Evolutionary conservation across 345 rosid genomes (phyloP).

Genomic region (Eucalyptus rudis): DNA sequence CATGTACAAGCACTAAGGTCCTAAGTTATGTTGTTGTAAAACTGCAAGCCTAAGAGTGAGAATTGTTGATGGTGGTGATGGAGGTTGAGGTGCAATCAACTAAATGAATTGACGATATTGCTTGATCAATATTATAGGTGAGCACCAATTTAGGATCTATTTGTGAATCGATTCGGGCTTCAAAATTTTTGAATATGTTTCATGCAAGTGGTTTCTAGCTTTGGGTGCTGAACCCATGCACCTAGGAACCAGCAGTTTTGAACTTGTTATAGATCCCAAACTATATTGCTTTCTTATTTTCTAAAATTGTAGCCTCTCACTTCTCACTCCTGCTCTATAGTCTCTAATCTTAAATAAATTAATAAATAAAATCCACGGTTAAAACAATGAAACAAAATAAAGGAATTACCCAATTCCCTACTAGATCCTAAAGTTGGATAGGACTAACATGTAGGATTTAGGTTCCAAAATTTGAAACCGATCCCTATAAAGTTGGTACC

Average conservation of each 20-base stretch:
- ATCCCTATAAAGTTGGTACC: background rate
- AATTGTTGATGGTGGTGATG: background rate
- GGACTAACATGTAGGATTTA: background rate
- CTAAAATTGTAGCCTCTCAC: background rate
- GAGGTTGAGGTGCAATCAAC: background rate
- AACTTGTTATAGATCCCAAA: background rate
- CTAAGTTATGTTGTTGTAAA: background rate
- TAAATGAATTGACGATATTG: background rate
- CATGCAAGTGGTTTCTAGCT: background rate
- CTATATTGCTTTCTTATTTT: background rate
- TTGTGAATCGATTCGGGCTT: rapidly evolving
- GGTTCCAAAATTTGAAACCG: background rate
- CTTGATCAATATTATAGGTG: background rate
- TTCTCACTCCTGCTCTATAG: background rate
- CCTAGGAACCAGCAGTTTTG: background rate
- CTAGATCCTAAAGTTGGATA: background rate
- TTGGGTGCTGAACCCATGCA: background rate
- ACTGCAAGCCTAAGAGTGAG: background rate
- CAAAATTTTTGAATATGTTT: too few species aligned
- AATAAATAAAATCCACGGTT: background rate
- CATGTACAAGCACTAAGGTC: background rate
- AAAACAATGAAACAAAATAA: background rate
- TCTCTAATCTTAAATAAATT: too few species aligned
- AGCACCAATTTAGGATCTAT: rapidly evolving
- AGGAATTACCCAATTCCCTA: too few species aligned